These are phyloP conservation scores for Leishmania guyanensis DNA, from an alignment of 208 protist genomes.

Conservation along the genomic window DNA sequence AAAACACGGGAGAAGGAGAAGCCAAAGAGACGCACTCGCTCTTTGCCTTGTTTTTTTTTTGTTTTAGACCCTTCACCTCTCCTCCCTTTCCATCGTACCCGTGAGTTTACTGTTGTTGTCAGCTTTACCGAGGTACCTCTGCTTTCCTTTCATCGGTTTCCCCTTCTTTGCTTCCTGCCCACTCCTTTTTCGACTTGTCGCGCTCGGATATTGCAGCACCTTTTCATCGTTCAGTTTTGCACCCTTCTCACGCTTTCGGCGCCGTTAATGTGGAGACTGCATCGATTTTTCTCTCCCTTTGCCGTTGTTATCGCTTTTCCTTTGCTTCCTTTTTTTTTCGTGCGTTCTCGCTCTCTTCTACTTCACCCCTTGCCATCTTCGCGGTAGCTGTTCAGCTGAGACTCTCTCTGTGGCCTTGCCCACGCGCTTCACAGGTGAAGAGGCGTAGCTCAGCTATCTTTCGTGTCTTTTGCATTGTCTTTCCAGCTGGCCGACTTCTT, in stretches of 20 bases:
- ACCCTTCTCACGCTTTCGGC: neutral
- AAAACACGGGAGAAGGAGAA: neutral
- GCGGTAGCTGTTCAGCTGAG: neutral
- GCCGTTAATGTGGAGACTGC: neutral
- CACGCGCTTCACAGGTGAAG: neutral
- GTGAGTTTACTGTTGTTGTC: neutral
- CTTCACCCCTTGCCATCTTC: neutral
- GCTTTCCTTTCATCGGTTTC: neutral
- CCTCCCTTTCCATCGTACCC: neutral
- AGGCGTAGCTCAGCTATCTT: neutral
- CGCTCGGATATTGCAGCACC: neutral
- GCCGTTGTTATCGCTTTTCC: too few relatives aligned
- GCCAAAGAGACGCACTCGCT: neutral
- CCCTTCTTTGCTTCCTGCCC: neutral
- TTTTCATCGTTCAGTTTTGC: neutral
- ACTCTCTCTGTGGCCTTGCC: neutral
- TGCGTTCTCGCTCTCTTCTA: neutral
- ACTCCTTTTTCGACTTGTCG: neutral
- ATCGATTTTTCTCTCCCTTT: too few relatives aligned
- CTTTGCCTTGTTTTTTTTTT: neutral
- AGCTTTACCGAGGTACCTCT: neutral
- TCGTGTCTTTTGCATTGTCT: neutral
- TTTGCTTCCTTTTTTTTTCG: neutral
- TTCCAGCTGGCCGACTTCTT: neutral
- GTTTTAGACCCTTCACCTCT: neutral